These are phyloP conservation scores for Aristolochia californica DNA, from an alignment of 164 flowering plant genomes.

Conservation along the genomic window DNA sequence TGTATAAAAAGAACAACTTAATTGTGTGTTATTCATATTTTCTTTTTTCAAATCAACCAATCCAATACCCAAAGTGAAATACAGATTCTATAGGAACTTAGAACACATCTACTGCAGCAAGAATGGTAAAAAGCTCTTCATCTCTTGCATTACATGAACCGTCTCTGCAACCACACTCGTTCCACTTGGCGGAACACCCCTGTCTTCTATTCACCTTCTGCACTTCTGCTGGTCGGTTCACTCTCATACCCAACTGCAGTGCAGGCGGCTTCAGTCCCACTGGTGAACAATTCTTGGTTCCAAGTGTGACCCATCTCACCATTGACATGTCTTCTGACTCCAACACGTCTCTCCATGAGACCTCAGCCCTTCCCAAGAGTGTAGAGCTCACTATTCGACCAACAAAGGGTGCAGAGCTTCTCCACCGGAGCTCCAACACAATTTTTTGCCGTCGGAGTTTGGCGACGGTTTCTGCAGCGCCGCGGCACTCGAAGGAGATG, in stretches of 20 bases:
- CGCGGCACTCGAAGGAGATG: slow-evolving; percentile 42
- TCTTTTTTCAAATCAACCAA: background rate
- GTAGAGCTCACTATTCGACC: slow-evolving; percentile 27
- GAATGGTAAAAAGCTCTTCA: slow-evolving; percentile 16
- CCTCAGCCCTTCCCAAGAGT: slow-evolving; percentile 44
- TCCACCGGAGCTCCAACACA: slow-evolving; percentile 53
- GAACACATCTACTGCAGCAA: slow-evolving; percentile 10
- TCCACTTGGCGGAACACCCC: slow-evolving; percentile 4
- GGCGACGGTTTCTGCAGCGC: slow-evolving; percentile 22
- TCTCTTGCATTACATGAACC: slow-evolving; percentile 15
- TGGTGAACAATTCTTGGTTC: background rate
- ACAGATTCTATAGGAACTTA: background rate
- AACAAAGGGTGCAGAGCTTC: slow-evolving; percentile 18
- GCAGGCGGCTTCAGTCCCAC: slow-evolving; percentile 15
- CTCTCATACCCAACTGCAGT: slow-evolving; percentile 13
- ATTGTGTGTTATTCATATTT: too few relatives aligned
- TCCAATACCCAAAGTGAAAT: background rate
- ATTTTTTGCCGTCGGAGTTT: slow-evolving; percentile 30
- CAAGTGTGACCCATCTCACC: slow-evolving; percentile 31
- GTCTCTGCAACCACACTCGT: slow-evolving; percentile 17
- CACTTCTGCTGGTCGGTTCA: background rate
- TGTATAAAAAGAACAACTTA: too few relatives aligned
- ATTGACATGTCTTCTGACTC: slow-evolving; percentile 35
- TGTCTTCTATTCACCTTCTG: slow-evolving; percentile 1
- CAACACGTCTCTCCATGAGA: slow-evolving; percentile 42